Conservation (phyloP, 768 basidiomycete species). For the Phaffia tasmanica region DNA sequence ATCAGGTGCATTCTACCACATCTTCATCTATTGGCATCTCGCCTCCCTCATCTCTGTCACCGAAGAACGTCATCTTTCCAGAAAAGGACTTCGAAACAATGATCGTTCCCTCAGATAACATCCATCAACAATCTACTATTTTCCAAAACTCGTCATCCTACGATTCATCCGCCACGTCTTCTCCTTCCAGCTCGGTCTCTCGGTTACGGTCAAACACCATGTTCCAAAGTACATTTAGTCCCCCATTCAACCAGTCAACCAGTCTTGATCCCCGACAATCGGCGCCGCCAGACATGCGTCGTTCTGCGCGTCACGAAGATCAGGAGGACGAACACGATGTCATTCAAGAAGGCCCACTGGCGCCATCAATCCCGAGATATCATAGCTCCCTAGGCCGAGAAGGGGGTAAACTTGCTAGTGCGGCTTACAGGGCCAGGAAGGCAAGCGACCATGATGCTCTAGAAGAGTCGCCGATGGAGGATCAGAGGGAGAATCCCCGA, state of each 20-base stretch:
- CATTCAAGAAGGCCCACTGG: background rate
- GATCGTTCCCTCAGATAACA: too few relatives aligned
- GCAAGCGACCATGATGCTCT: background rate
- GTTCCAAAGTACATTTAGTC: background rate
- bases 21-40: background rate
- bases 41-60: background rate
- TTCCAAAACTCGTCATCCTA: too few relatives aligned
- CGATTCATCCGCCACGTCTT: too few relatives aligned
- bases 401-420: constrained; percentile 13
- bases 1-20: background rate
- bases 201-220: too few relatives aligned
- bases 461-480: background rate
- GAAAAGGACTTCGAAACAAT: too few relatives aligned
- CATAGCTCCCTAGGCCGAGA: background rate
- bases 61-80: background rate
- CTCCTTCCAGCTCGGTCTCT: too few relatives aligned
- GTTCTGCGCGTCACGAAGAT: background rate
- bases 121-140: too few relatives aligned
- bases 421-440: constrained; percentile 2
- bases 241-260: background rate
- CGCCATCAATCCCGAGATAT: background rate
- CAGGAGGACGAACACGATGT: background rate
- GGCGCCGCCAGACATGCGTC: background rate
- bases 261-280: background rate
- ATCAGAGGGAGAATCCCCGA: background rate